These are phyloP conservation scores for Penicillium concentricum DNA, from an alignment of 2,329 filamentous ascomycete genomes.

Conservation along the genomic window DNA sequence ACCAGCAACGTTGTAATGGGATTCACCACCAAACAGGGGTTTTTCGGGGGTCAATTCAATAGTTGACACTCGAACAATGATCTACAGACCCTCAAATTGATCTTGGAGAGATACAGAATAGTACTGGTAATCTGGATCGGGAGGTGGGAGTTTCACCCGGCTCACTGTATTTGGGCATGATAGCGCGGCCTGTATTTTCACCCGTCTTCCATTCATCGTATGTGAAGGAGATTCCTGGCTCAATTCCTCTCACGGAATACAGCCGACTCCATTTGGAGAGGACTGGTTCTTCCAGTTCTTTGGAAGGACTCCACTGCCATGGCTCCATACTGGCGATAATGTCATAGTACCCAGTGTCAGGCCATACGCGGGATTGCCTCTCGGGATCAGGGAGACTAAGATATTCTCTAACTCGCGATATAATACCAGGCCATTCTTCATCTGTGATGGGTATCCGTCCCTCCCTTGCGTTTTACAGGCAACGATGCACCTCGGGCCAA, in stretches of 20 bases:
- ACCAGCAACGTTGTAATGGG: slow-evolving; percentile 2
- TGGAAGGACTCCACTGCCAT: background rate
- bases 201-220: slow-evolving; percentile 11
- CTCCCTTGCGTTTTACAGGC: no score
- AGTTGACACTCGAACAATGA: slow-evolving; percentile 5
- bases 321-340: slow-evolving; percentile 2
- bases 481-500: no score
- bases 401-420: slow-evolving; percentile 6
- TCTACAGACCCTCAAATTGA: slow-evolving; percentile 5
- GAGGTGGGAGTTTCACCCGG: background rate
- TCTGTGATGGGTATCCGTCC: background rate
- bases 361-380: slow-evolving; percentile 1
- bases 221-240: slow-evolving; percentile 11
- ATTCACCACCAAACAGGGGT: slow-evolving; percentile 1
- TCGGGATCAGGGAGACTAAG: slow-evolving; percentile 2
- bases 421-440: slow-evolving; percentile 2
- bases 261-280: background rate
- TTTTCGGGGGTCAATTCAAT: slow-evolving; percentile 9
- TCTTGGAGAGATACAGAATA: slow-evolving; percentile 6
- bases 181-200: slow-evolving; percentile 1
- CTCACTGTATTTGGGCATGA: background rate
- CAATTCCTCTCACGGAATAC: slow-evolving; percentile 1
- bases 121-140: slow-evolving; percentile 9
- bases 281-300: background rate
- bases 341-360: background rate